Evolutionary conservation across 305 asterid genomes (phyloP), one percentile per base, ranked within the genome.

Genomic region (Striga hermonthica): DNA sequence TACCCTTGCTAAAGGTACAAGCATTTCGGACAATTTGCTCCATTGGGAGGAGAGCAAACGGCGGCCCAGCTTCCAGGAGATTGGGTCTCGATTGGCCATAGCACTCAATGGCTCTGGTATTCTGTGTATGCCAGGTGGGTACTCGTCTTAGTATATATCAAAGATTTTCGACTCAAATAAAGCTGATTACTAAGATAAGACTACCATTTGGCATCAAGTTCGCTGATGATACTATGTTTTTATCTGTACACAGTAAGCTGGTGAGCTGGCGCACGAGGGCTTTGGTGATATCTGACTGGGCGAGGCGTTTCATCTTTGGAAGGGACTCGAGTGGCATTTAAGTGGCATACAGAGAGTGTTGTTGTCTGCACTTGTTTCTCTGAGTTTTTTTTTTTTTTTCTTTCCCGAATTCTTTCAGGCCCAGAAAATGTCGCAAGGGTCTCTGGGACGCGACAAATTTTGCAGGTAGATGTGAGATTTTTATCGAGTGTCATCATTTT

Each of bases 61-160:
- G 98, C 97, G 44, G 96, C 96, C 39, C 86, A 90, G 75, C 96
- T 93, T 68, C 98, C 97, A 1, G 97, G 98, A 78, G 97, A 93
- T 78, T 93, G 97, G 95, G 89, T 93, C 66, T 93, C 98, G 53
- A 90, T 93, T 70, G 98, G 97, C 40, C 87, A 75, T 16, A 90
- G 98, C 82, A 43, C 76, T 57, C 98, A 93, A 76, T 93, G 98
- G 98, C 96, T 93, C 12, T 93, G 98, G 98, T 90, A 93, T 70
- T 93, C 98, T 52, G 90, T 93, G 13, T 93, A 93, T 62, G 97
- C 98, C n/a, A 92, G 95, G 98, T 92, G 61, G 11, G 62, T 67
- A 66, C 47, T 69, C 48, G 62, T 58, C 9, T 41, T 55, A 7
- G 60, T 62, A 13, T 38, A 22, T 5, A 28, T 11, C 53, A 39